These are phyloP conservation scores for Ophiocordyceps sinensis DNA, from an alignment of 2,329 filamentous ascomycete genomes.

Conservation along the genomic window DNA sequence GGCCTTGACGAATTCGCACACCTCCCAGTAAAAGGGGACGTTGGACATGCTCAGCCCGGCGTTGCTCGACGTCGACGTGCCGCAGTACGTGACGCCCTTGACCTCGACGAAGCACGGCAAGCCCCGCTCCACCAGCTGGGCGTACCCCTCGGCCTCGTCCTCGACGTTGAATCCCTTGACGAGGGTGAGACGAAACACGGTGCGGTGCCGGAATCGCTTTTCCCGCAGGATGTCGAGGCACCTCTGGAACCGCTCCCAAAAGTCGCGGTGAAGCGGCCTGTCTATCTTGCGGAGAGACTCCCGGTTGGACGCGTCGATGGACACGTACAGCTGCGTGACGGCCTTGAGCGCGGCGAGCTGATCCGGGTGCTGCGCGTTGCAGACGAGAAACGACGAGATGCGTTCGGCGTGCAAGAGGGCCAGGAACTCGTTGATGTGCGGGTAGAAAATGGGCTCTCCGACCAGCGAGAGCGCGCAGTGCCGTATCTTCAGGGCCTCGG, in stretches of 20 bases:
- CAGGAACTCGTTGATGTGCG: conserved; percentile 88
- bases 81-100: conserved; percentile 95
- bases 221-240: conserved; percentile 82
- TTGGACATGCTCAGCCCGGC: conserved; percentile 94
- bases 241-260: conserved; percentile 88
- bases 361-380: conserved; percentile 92
- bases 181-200: conserved; percentile 86
- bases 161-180: conserved; percentile 98
- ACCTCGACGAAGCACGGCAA: conserved; percentile 88
- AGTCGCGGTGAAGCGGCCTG: conserved; percentile 83
- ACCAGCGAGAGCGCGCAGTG: conserved; percentile 89
- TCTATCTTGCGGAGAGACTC: conserved; percentile 83
- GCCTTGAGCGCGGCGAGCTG: conserved; percentile 69
- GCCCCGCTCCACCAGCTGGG: conserved; percentile 71
- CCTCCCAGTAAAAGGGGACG: conserved; percentile 90
- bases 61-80: conserved; percentile 69
- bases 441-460: conserved; percentile 97
- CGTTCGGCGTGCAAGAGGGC: conserved; percentile 68
- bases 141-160: conserved; percentile 82
- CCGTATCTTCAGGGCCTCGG: conserved; percentile 81
- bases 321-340: conserved; percentile 92
- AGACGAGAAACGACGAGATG: conserved; percentile 90
- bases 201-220: conserved; percentile 73
- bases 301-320: conserved; percentile 84
- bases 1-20: conserved; percentile 65